Conservation (phyloP, 2,329 filamentous ascomycete genomes). For the Magnaporthales sp. region DNA sequence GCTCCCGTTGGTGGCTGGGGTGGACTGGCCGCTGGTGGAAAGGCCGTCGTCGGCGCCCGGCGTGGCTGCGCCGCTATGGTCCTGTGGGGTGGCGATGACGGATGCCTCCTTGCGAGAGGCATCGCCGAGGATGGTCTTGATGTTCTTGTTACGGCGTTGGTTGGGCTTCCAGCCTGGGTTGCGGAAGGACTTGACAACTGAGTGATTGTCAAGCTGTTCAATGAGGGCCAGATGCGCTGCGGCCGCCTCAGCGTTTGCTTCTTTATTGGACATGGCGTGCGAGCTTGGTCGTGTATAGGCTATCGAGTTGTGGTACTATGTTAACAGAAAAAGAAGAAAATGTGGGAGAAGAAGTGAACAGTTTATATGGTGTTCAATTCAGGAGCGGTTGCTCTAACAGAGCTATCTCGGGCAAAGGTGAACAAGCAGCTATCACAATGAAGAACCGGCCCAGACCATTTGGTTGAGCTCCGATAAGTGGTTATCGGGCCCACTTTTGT, state of each 20-base stretch:
- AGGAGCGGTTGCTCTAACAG: background rate
- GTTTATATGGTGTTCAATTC: background rate
- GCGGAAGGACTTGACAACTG: constrained; percentile 80
- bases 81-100: constrained; percentile 67
- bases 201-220: constrained; percentile 85
- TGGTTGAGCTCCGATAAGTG: background rate
- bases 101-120: constrained; percentile 85
- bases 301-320: background rate
- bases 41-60: constrained; percentile 46
- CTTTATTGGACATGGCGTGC: constrained; percentile 2
- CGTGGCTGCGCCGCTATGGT: constrained; percentile 66
- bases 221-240: constrained; percentile 81
- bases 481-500: background rate
- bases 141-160: constrained; percentile 95
- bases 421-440: background rate
- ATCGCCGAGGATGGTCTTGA: constrained; percentile 92
- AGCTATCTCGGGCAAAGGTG: background rate
- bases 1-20: constrained; percentile 36
- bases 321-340: background rate
- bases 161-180: constrained; percentile 86
- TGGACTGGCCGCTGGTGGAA: constrained; percentile 49
- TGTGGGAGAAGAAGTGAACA: too few species aligned
- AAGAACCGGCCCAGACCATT: background rate
- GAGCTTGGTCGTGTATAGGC: background rate
- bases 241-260: constrained; percentile 50